A percentile compares a stretch with the other conserved stretches of the same genome.
phyloP scores from a whole-genome alignment of 2,329 filamentous ascomycete genomes.

The Colletotrichum noveboracense region DNA sequence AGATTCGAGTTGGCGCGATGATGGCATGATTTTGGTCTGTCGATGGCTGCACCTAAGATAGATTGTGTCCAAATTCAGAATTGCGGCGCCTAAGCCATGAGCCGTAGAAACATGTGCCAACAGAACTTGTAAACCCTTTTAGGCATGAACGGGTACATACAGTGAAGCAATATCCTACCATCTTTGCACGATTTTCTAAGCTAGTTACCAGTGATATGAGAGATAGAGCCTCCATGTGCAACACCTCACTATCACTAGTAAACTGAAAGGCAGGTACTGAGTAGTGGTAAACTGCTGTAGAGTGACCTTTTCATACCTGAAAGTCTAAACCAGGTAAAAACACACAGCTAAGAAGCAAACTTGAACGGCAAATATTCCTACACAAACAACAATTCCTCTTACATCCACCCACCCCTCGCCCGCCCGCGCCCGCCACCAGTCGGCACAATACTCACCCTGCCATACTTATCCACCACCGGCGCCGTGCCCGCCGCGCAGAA shows the following conservation, averaged over 20 bases:
- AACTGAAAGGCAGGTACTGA: accelerated
- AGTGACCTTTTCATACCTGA: not conserved
- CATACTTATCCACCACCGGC: constrained; percentile 25
- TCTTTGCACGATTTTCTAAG: too few relatives aligned
- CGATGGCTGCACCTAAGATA: not conserved
- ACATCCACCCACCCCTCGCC: not conserved
- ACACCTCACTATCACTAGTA: not conserved
- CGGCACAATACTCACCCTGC: not conserved
- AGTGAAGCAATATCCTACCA: not conserved
- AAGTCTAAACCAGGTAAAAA: not conserved
- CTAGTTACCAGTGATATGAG: too few relatives aligned
- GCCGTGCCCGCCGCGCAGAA: not conserved
- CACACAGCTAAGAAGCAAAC: not conserved
- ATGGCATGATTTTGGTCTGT: not conserved
- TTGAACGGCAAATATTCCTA: not conserved
- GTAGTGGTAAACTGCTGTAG: not conserved
- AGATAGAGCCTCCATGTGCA: not conserved
- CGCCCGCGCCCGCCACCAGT: not conserved
- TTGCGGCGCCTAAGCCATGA: not conserved
- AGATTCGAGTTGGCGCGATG: not conserved
- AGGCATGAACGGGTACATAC: accelerated
- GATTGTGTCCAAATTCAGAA: not conserved
- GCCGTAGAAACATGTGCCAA: not conserved
- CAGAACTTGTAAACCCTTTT: too few relatives aligned
- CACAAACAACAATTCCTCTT: accelerated